These are phyloP conservation scores for Eucalyptus polybractea DNA, from an alignment of 345 rosid species.

Conservation along the genomic window DNA sequence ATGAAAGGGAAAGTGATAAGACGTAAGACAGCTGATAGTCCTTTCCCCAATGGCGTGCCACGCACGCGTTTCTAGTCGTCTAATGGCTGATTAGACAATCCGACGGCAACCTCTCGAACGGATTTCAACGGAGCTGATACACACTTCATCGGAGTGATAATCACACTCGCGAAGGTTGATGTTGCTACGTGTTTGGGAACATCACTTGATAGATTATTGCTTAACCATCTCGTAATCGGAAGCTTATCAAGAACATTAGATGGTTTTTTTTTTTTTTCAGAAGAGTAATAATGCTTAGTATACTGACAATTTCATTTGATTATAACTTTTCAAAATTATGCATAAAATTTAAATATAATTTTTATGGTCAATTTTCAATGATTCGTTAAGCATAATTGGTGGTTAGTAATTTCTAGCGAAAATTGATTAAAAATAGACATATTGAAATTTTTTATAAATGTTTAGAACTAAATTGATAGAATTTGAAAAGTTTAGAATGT, in stretches of 20 bases:
- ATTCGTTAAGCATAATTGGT: accelerated
- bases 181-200: background rate
- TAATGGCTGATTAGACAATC: background rate
- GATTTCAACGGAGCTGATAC: background rate
- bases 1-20: background rate
- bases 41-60: background rate
- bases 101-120: background rate
- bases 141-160: background rate
- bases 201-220: background rate
- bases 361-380: accelerated
- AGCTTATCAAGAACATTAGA: too few species aligned
- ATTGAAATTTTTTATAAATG: accelerated
- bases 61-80: background rate
- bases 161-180: background rate
- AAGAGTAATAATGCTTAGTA: too few species aligned
- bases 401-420: accelerated
- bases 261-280: too few species aligned
- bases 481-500: background rate
- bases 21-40: background rate
- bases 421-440: accelerated
- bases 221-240: background rate
- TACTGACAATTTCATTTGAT: too few species aligned
- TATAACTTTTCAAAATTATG: too few species aligned
- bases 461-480: accelerated
- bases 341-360: too few species aligned